Base-by-base conservation (phyloP, 2,329 filamentous ascomycete species). In the Ceratocystis destructans region DNA sequence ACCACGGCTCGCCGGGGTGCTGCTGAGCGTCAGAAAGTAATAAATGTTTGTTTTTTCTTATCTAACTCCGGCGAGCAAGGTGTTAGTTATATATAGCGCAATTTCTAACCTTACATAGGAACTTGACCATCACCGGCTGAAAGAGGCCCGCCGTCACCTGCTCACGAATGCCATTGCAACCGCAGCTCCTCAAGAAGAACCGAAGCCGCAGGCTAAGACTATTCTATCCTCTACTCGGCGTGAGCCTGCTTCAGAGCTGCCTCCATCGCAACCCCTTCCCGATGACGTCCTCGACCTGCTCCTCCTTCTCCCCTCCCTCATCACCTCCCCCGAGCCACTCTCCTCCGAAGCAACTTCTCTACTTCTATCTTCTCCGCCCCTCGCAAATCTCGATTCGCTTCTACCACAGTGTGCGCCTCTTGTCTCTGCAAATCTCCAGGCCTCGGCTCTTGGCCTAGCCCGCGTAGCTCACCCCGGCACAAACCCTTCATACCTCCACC, bases 401-500 rank as follows among this genome's bases (percentile, higher is more conserved):
- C 76, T 86, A 62, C 79, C 82, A 0, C 70, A 74, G 0, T 74
- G 86, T 20, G 73, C 77, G 0, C 71, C 73, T 1, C 73, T 83
- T 4, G 68, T 85, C 20, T 83, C 82, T 2, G 71, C 75, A 0
- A 75, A 76, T n/a, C 76, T 87, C 0, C 79, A 80, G 65, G 71
- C 75, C 1, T 77, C 78, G 15, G 82, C 82, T 31, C 74, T 78
- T 15, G 71, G 75, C 17, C 75, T 84, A 28, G 77, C 80, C 1
- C 78, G 81, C 57, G 73, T 79, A n/a, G 70, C 75, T 5, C 74
- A 75, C 67, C 78, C 79, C 0, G 74, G 74, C 17, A 82, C 79
- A 0, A 82, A 82, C 72, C 76, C 81, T 0, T 82, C 81, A 22
- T 83, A 78, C 71, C 75, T 85, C n/a, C 83, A 86, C 74, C 82